These are phyloP conservation scores for Umbelopsis ramanniana DNA, from an alignment of 192 early-diverging fungal genomes.

Conservation along the genomic window DNA sequence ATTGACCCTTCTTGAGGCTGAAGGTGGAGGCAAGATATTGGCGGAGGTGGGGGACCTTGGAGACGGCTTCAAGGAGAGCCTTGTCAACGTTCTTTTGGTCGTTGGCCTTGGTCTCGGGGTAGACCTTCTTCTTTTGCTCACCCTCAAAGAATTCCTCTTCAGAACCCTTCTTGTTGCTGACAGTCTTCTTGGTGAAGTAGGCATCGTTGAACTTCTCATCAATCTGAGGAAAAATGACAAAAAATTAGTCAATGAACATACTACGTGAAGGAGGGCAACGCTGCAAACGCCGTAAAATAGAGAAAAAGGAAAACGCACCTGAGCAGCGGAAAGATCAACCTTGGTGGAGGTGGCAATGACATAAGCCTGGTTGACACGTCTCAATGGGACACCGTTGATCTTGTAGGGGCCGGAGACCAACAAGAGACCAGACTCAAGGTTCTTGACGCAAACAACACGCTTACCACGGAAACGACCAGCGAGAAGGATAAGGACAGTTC, in stretches of 20 bases:
- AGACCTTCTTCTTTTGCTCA: constrained; percentile 75
- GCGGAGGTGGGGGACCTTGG: constrained; percentile 86
- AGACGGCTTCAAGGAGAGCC: constrained; percentile 75
- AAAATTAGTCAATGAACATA: too few relatives aligned
- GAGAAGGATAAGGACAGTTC: constrained; percentile 96
- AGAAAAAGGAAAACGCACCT: constrained; percentile 43
- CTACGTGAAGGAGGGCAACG: too few relatives aligned
- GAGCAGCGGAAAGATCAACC: constrained; percentile 82
- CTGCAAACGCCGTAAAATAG: neutral
- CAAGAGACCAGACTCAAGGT: constrained; percentile 92
- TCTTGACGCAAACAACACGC: constrained; percentile 99
- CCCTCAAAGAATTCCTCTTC: constrained; percentile 92
- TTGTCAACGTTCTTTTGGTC: constrained; percentile 94
- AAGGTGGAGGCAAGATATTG: constrained; percentile 91
- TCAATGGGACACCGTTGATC: constrained; percentile 98
- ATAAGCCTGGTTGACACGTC: constrained; percentile 99
- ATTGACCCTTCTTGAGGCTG: constrained; percentile 94
- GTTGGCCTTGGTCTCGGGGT: constrained; percentile 77
- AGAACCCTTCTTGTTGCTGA: constrained; percentile 73
- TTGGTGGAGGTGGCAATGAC: constrained; percentile 99
- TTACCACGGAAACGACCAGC: constrained; percentile 96
- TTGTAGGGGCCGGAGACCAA: constrained; percentile 98
- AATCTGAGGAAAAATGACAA: constrained; percentile 37
- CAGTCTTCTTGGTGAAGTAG: constrained; percentile 89
- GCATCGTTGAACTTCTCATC: constrained; percentile 87